These are phyloP conservation scores for Fusarium udum DNA, from an alignment of 2,329 filamentous ascomycete genomes.

Conservation along the genomic window DNA sequence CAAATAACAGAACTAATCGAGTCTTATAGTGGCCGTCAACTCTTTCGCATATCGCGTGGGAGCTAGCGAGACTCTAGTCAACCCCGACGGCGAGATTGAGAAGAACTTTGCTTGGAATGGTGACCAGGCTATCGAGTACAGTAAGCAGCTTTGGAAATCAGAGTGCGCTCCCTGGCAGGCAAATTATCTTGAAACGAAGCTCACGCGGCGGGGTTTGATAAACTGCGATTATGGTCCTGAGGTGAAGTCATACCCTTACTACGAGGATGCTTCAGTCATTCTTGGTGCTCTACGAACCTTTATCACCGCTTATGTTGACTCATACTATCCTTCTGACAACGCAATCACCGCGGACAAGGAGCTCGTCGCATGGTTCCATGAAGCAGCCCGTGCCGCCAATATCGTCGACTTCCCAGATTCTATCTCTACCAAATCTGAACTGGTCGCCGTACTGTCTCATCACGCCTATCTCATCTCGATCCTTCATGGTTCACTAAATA, in stretches of 20 bases:
- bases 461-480: not conserved
- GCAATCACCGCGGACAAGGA: not conserved
- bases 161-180: not conserved
- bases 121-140: not conserved
- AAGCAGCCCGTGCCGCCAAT: not conserved
- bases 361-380: not conserved
- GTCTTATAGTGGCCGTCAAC: not conserved
- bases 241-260: not conserved
- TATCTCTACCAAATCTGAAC: rapidly evolving
- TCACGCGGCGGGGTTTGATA: not conserved
- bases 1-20: rapidly evolving
- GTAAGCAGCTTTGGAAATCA: rapidly evolving
- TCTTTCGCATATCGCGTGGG: not conserved
- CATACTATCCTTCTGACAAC: not conserved
- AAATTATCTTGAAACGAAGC: not conserved
- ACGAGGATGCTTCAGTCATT: not conserved
- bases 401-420: not conserved
- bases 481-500: not conserved
- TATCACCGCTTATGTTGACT: not conserved
- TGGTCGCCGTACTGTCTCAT: not conserved
- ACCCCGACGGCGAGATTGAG: not conserved
- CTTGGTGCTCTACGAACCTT: not conserved
- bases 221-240: not conserved
- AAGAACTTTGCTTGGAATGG: not conserved
- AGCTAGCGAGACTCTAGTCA: rapidly evolving